Base-by-base conservation (phyloP, 2,329 filamentous ascomycete species). In the Aureobasidium sp. region DNA sequence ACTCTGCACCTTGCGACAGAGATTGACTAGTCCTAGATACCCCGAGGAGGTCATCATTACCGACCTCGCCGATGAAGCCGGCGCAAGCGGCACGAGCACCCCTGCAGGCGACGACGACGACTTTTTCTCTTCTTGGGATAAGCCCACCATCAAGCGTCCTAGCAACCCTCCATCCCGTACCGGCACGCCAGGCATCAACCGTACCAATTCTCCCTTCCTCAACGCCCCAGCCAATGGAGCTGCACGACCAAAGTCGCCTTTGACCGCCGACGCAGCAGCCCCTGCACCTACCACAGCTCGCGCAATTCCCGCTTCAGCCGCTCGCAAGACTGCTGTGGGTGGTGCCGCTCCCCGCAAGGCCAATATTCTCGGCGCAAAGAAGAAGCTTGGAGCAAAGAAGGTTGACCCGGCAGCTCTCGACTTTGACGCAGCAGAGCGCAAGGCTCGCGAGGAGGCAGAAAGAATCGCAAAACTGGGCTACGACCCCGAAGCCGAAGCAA, bases 61-160 rank as follows among this genome's bases (percentile, higher is more conserved):
- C 62, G 94, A 97, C 69, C 79, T 83, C 36, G 76, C 78, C 61
- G 80, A 82, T 65, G 83, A 86, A 58, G 79, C 78, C 29, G 78
- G 82, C 53, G 78, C 77, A 59, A 87, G 90, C 63, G 86, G 84
- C 66, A 80, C 85, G 41, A 85, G 82, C 66, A 95, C 91, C 11
- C 90, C 92, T 49, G 88, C 86, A 67, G 91, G 96, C 67, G 81
- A 84, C 27, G 86, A 88, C 25, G 92, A 97, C 71, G 94, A 97
- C 74, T 99, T 99, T 81, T 99, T 99, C 78, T 96, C 93, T 10
- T 97, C 91, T 0, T 99, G 93, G 94, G 94, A 97, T 72, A 97
- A 97, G 79, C 94, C 94, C 27, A 85, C 91, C 5, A 95, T 99
- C 77, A 99, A 97, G 82, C 87, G 91, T 69, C 93, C 93, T 39